These are phyloP conservation scores for Cadophora gregata DNA, from an alignment of 2,329 filamentous ascomycete species.

Conservation along the genomic window DNA sequence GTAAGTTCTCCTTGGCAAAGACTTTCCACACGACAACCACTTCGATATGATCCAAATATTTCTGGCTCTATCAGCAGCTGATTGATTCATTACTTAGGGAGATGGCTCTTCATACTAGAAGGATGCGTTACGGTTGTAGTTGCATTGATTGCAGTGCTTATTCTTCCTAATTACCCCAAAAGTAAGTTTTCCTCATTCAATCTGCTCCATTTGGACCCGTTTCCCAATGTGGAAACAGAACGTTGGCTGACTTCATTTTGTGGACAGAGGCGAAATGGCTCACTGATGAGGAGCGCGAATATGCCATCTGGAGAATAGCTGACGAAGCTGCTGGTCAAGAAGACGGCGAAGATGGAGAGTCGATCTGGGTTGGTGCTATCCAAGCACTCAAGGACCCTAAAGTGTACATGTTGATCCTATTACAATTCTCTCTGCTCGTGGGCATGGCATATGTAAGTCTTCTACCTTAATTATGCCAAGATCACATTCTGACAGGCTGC, in stretches of 20 bases:
- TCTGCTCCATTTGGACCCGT: neutral
- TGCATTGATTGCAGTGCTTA: conserved; percentile 17
- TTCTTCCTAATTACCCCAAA: conserved; percentile 24
- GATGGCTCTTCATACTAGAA: conserved; percentile 34
- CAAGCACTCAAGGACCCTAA: conserved; percentile 17
- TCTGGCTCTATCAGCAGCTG: neutral
- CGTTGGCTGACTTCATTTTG: neutral
- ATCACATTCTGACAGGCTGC: neutral
- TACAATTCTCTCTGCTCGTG: conserved; percentile 8
- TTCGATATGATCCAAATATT: neutral
- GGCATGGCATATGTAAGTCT: conserved; percentile 19
- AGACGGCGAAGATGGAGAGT: conserved; percentile 18
- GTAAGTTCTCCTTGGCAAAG: no score
- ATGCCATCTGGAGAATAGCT: conserved; percentile 60
- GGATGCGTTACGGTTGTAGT: conserved; percentile 27
- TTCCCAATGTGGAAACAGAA: conserved; percentile 32
- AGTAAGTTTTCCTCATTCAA: neutral
- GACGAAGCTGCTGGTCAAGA: conserved; percentile 14
- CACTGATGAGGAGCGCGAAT: conserved; percentile 49
- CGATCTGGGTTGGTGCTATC: conserved; percentile 3
- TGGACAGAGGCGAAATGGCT: conserved; percentile 46
- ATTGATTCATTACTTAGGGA: neutral
- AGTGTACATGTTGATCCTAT: conserved; percentile 9
- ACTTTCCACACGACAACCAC: no score
- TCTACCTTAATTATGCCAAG: neutral